Base-by-base conservation (phyloP, 78 protist genomes). In the Capsaspora owczarzaki region DNA sequence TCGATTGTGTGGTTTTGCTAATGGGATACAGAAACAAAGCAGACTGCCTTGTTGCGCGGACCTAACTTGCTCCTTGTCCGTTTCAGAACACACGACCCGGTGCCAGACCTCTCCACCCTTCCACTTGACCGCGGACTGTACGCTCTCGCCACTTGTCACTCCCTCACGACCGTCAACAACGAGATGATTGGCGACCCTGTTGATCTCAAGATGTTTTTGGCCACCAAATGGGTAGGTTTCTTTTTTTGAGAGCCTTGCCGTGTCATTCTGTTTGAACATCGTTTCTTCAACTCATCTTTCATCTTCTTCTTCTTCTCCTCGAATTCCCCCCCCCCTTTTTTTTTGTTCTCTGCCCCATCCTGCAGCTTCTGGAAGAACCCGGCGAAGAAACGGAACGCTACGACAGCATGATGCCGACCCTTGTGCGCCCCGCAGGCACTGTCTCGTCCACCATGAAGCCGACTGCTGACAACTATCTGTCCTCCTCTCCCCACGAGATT, bases 121-220 rank as follows among this genome's bases (percentile, higher is more conserved):
- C 44, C 29, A 2, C 0, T 1, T 12, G 20, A 63, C 0, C 51
- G 25, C 27, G 31, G 56, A 20, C 47, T 61, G 2, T 31, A 16
- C 10, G 82, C 74, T 12, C 82, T 85, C 74, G 84, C 91, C n/a
- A 25, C 80, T n/a, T 91, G 95, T 79, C 95, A 91, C 49, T 85
- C 93, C 5, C 83, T 91, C 10, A 74, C 84, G 1, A 2, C 25
- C 25, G 79, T 90, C 42, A 20, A 63, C 35, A 25, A 41, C 5
- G 51, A n/a, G 2, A 71, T 88, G 14, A 40, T 88, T 1, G 97
- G 97, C 23, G 95, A 94, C 70, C 92, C 93, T 6, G 78, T 94
- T 12, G 97, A 94, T 22, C 72, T 89, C 49, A 88, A 85, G 77
- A 88, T 91, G 93, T 90, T 92, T 66, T 69, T 77, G 27, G 84